Base-by-base conservation (phyloP, 495 filamentous ascomycete genomes). In the Podospora pseudopauciseta region DNA sequence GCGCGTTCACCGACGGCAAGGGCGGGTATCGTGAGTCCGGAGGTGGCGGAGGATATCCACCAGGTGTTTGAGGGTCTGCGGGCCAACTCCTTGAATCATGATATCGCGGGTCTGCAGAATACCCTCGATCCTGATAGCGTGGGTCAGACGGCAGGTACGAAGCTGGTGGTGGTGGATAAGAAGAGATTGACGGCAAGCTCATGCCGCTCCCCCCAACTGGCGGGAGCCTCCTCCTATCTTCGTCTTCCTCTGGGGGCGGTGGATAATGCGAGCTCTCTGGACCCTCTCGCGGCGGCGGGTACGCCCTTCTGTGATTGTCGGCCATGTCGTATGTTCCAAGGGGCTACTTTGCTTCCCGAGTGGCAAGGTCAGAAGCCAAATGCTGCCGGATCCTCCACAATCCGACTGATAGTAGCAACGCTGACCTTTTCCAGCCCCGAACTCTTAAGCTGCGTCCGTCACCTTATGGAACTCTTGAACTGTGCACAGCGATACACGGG, bases 201-300 rank as follows among this genome's bases (percentile, higher is more conserved):
- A 78, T 74, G 54, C 73, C 26, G 73, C 68, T 60, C 71, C 71
- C 62, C 67, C 60, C 59, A 64, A 75, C 65, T 75, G 78, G 30
- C 73, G 77, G 68, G 19, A 76, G 73, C 71, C 78, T 74, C 11
- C 70, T 68, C 30, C 77, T 79, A 34, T 82, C 79, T 68, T 82
- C 80, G 65, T 82, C 79, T 62, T 85, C 83, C 19, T 76, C 79
- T 9, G 82, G 77, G 64, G 81, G 76, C 34, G 82, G 80, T n/a
- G 80, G 80, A 71, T 86, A 84, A 63, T 81, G 78, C 54, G 80
- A 78, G 27, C 81, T 79, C 55, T 79, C 75, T 66, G 66, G 66
- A 44, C 74, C 70, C 60, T 80, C 77, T 70, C 77, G 78, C 66
- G 76, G 71, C 19, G 73, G 75, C 18, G 73, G 75, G 64, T 80